Conservation (phyloP, 139 green algal genomes). For the Chlorella sorokiniana region DNA sequence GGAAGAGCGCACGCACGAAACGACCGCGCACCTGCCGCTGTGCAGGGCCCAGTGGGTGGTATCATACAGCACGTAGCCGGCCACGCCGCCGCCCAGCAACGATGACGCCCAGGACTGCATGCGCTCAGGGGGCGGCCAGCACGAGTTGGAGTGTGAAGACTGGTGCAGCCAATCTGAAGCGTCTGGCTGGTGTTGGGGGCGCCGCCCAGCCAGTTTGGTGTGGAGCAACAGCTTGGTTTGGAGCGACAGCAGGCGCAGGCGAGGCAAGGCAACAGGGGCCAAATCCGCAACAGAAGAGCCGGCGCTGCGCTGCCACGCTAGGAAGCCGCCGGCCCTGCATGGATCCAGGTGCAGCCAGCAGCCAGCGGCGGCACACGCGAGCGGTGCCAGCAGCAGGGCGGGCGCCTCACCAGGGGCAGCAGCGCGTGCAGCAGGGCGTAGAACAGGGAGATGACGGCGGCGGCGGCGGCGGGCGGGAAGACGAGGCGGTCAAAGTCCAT, state of each 20-base stretch:
- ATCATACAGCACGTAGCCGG: conserved; percentile 33
- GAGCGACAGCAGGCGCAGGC: too few relatives aligned
- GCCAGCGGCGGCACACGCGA: too few relatives aligned
- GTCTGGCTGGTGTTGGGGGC: too few relatives aligned
- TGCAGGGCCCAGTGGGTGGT: conserved; percentile 40
- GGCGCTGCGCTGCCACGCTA: too few relatives aligned
- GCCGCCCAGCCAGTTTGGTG: too few relatives aligned
- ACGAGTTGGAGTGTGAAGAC: neutral
- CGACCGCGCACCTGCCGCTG: neutral
- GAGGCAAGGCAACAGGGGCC: too few relatives aligned
- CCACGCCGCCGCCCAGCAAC: conserved; percentile 28
- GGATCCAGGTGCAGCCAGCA: too few relatives aligned
- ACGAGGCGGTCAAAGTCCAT: conserved; percentile 86
- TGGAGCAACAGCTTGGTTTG: too few relatives aligned
- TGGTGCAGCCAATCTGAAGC: neutral
- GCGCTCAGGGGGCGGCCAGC: neutral
- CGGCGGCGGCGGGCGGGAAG: conserved; percentile 83
- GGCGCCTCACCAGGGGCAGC: neutral
- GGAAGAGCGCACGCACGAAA: neutral
- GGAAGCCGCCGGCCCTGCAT: too few relatives aligned
- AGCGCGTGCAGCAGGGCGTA: conserved; percentile 25
- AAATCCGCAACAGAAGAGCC: too few relatives aligned
- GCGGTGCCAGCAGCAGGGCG: neutral
- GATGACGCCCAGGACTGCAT: conserved; percentile 10
- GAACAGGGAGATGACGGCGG: conserved; percentile 48